Evolutionary conservation across 169 alveolate genomes (phyloP).

Genomic region (Neospora caninum): DNA sequence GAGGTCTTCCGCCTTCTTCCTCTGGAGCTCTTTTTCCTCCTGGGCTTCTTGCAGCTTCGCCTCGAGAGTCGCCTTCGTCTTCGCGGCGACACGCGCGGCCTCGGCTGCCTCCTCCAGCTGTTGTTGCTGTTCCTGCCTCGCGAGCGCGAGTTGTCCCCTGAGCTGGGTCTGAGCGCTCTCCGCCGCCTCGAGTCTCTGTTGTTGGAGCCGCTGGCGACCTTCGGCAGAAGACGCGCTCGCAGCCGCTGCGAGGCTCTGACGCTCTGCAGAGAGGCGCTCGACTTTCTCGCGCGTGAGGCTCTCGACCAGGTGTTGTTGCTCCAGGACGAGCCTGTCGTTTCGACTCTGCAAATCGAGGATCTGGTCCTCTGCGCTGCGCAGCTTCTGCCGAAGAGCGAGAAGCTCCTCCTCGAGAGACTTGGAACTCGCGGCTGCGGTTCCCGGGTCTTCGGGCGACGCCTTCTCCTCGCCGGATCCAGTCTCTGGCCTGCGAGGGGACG

Average conservation of each 20-base stretch:
- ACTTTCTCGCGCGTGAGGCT: constrained; percentile 34
- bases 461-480: not conserved
- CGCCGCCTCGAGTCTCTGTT: constrained; percentile 55
- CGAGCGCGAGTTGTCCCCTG: constrained; percentile 42
- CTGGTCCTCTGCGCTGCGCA: not conserved
- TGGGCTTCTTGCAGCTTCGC: constrained; percentile 4
- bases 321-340: constrained; percentile 57
- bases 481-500: not conserved
- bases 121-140: constrained; percentile 52
- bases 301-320: constrained; percentile 55
- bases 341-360: constrained; percentile 42
- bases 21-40: not conserved
- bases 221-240: constrained; percentile 51
- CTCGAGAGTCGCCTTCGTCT: not conserved
- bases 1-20: not conserved
- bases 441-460: constrained; percentile 26
- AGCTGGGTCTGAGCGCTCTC: constrained; percentile 54
- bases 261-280: constrained; percentile 52
- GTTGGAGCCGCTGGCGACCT: constrained; percentile 44
- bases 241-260: constrained; percentile 59
- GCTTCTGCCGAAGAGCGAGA: constrained; percentile 31
- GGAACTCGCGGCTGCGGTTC: not conserved
- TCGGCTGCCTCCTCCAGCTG: constrained; percentile 19
- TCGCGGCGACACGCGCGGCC: not conserved
- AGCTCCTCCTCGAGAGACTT: not conserved